A percentile compares a stretch with the other conserved stretches of the same genome.
These are phyloP conservation scores for Stemphylium lycopersici DNA, from an alignment of 2,329 filamentous ascomycete species.

Conservation along the genomic window DNA sequence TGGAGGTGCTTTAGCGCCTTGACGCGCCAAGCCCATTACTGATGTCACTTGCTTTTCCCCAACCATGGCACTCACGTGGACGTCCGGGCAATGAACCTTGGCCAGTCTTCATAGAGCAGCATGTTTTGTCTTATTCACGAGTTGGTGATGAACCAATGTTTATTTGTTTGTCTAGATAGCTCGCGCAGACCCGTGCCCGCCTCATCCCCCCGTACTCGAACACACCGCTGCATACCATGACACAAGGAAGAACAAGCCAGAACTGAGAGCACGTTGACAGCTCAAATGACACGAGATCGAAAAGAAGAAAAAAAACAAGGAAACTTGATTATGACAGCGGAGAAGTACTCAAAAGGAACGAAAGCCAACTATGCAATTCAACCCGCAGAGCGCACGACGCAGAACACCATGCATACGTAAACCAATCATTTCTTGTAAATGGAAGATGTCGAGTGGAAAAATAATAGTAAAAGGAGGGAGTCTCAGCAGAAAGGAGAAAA, in stretches of 20 bases:
- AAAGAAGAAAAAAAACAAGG: background rate
- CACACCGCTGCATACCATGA: background rate
- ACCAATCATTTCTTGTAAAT: slow-evolving; percentile 8
- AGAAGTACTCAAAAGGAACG: background rate
- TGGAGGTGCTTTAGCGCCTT: slow-evolving; percentile 14
- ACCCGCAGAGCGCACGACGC: slow-evolving; percentile 8
- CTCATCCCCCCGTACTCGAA: background rate
- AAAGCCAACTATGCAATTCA: background rate
- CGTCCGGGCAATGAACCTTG: background rate
- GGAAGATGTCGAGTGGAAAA: background rate
- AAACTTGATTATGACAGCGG: slow-evolving; percentile 8
- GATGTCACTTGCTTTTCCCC: slow-evolving; percentile 13
- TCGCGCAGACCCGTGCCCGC: background rate
- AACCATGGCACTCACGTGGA: slow-evolving; percentile 3
- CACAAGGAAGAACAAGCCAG: slow-evolving; percentile 1
- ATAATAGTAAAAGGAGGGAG: background rate
- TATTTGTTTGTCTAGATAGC: background rate
- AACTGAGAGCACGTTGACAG: background rate
- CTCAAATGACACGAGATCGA: background rate
- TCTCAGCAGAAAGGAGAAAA: background rate
- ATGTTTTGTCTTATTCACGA: background rate
- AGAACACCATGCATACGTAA: slow-evolving; percentile 16
- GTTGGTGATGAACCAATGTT: background rate
- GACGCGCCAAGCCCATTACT: slow-evolving; percentile 13
- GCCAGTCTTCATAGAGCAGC: background rate